A percentile compares a stretch with the other conserved stretches of the same genome.
These are phyloP conservation scores for Chionographis japonica DNA, from an alignment of 106 monocot genomes.

Conservation along the genomic window DNA sequence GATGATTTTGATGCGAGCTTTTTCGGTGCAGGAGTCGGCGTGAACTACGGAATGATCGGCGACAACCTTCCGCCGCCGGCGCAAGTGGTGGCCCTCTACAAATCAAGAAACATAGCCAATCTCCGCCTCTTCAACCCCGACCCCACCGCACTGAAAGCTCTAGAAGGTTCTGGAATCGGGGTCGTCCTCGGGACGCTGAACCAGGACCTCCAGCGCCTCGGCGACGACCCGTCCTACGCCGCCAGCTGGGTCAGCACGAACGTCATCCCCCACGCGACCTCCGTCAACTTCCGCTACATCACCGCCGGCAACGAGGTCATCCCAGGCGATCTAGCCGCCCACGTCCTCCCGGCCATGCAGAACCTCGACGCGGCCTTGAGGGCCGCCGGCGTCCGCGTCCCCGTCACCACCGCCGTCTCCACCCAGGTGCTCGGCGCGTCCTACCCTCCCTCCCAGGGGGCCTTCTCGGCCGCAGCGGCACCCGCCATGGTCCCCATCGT, in stretches of 20 bases:
- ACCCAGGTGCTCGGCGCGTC: slow-evolving; percentile 2
- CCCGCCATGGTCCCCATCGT: not conserved
- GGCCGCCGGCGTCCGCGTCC: slow-evolving; percentile 11
- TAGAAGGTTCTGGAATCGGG: slow-evolving; percentile 20
- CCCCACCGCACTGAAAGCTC: slow-evolving; percentile 13
- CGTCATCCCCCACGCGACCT: slow-evolving; percentile 9
- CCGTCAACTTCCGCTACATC: slow-evolving; percentile 43
- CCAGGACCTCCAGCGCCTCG: slow-evolving; percentile 18
- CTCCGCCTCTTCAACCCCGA: slow-evolving; percentile 35
- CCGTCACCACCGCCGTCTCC: slow-evolving; percentile 16
- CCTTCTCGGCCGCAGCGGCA: not conserved
- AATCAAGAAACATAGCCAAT: slow-evolving; percentile 10
- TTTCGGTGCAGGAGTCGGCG: slow-evolving; percentile 1
- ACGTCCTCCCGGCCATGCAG: slow-evolving; percentile 52
- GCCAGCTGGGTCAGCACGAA: slow-evolving; percentile 18
- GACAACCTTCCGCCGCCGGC: slow-evolving; percentile 24
- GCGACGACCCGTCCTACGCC: slow-evolving; percentile 12
- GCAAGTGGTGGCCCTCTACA: slow-evolving; percentile 19
- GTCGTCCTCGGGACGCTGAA: slow-evolving; percentile 26
- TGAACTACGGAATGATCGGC: slow-evolving; percentile 26
- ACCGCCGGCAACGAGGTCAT: slow-evolving; percentile 78
- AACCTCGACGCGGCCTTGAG: slow-evolving; percentile 29
- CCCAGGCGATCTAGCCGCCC: slow-evolving; percentile 28
- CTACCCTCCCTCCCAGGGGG: slow-evolving; percentile 9
- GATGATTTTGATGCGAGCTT: not conserved